A percentile compares a stretch with the other conserved stretches of the same genome.
Evolutionary conservation across 2,329 filamentous ascomycete genomes (phyloP).

Genomic region (Penicillium sp.): DNA sequence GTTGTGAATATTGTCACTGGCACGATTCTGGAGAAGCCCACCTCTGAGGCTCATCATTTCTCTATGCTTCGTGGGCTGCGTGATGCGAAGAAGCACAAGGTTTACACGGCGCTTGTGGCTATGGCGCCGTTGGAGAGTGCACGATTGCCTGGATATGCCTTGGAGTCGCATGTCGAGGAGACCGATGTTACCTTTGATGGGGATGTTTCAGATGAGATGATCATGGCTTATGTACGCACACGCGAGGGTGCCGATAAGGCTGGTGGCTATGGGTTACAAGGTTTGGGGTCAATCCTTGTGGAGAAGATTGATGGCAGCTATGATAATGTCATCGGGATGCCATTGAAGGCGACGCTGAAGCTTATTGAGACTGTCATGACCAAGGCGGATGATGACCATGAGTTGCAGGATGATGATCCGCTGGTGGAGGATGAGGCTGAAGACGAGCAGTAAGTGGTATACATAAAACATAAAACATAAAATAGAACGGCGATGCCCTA

Average conservation of each 20-base stretch:
- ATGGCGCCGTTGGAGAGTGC: conserved; percentile 80
- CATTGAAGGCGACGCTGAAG: conserved; percentile 71
- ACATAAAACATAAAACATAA: not conserved
- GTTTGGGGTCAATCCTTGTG: conserved; percentile 78
- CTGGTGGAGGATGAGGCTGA: conserved; percentile 38
- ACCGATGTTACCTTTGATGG: conserved; percentile 84
- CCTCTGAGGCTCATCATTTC: conserved; percentile 75
- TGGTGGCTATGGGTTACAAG: conserved; percentile 92
- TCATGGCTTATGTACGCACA: conserved; percentile 66
- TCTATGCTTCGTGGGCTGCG: conserved; percentile 79
- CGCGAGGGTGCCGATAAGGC: conserved; percentile 95
- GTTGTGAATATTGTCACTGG: conserved; percentile 71
- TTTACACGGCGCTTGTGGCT: conserved; percentile 81
- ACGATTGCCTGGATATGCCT: conserved; percentile 77
- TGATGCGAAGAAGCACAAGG: conserved; percentile 73
- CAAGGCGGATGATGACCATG: conserved; percentile 65
- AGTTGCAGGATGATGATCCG: conserved; percentile 43
- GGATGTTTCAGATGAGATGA: conserved; percentile 73
- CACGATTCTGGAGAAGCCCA: conserved; percentile 85
- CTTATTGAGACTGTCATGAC: conserved; percentile 87
- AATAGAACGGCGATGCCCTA: not conserved
- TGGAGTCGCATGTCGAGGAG: conserved; percentile 82
- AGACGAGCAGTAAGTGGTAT: conserved; percentile 8
- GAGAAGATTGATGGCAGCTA: conserved; percentile 85
- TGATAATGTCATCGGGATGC: conserved; percentile 92